These are phyloP conservation scores for Thielaviopsis populi DNA, from an alignment of 2,329 filamentous ascomycete genomes.

Conservation along the genomic window DNA sequence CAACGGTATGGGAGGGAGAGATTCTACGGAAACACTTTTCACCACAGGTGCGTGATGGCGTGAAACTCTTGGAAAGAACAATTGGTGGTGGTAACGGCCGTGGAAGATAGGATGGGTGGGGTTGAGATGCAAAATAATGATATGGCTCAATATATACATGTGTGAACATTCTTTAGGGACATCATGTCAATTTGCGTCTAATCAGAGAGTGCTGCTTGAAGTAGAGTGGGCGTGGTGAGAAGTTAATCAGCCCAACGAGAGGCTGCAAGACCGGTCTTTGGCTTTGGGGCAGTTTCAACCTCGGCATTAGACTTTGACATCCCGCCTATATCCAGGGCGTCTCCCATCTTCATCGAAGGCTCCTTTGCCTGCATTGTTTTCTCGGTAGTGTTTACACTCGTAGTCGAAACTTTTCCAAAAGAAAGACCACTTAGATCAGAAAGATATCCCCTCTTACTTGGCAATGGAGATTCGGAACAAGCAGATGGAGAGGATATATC, in stretches of 20 bases:
- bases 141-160: background rate
- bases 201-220: background rate
- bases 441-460: background rate
- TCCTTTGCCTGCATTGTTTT: background rate
- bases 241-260: slow-evolving; percentile 2
- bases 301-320: background rate
- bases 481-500: background rate
- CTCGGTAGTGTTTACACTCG: background rate
- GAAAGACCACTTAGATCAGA: background rate
- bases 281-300: background rate
- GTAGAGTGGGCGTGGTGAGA: background rate
- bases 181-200: background rate
- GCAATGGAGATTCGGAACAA: background rate
- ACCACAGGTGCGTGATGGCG: slow-evolving; percentile 66
- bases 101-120: background rate
- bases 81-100: slow-evolving; percentile 25
- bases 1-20: slow-evolving; percentile 89
- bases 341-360: no score
- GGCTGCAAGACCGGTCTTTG: slow-evolving; percentile 1
- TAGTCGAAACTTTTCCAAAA: background rate
- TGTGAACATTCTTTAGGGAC: background rate
- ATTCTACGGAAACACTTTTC: slow-evolving; percentile 72
- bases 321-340: background rate
- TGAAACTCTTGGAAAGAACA: slow-evolving; percentile 53
- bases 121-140: background rate